Base-by-base conservation (phyloP, 306 rosid genomes). In the Vicia faba region DNA sequence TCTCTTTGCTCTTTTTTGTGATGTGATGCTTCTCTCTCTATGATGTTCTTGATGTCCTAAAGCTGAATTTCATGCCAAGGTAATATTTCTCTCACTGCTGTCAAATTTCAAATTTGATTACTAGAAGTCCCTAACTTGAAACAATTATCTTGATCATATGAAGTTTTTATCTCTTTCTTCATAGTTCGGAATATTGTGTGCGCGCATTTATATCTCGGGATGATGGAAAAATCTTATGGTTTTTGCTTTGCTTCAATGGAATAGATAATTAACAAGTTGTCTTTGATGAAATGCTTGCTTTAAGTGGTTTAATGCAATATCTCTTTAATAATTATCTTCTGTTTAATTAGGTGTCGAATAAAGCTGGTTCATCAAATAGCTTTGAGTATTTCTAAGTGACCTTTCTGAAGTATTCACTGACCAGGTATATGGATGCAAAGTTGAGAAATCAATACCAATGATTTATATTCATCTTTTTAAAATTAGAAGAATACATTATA, bases 41-140 rank as follows among this genome's bases (percentile, higher is more conserved):
- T 70, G 49, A 38, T 69, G 61, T 74, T 69, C 16, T 56, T 60
- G 45, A 56, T 54, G 44, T 73, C 13, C 54, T 14, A 5, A 49
- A 70, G 61, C 45, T 56, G 74, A 75, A 65, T 74, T 70, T 64
- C 70, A 70, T 69, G 28, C 66, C 54, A 59, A 58, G 80, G 84
- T 80, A 74, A 69, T 50, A 33, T 33, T 9, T 7, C 54, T 13
- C 57, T 70, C 57, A 57, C 26, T 70, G 46, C 68, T 61, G 51
- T 69, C 64, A 5, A 19, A n/a, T 38, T 29, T 48, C 50, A 56
- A 53, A 26, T 28, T 44, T 35, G 64, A 62, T 11, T 64, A 62
- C 57, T 68, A 38, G 18, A 43, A 44, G 11, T 72, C 16, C 35
- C n/a, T n/a, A n/a, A n/a, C n/a, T n/a, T n/a, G n/a, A n/a, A n/a